Evolutionary conservation across 176 grass and related monocot species (phyloP).

Genomic region (Carex cristatella): DNA sequence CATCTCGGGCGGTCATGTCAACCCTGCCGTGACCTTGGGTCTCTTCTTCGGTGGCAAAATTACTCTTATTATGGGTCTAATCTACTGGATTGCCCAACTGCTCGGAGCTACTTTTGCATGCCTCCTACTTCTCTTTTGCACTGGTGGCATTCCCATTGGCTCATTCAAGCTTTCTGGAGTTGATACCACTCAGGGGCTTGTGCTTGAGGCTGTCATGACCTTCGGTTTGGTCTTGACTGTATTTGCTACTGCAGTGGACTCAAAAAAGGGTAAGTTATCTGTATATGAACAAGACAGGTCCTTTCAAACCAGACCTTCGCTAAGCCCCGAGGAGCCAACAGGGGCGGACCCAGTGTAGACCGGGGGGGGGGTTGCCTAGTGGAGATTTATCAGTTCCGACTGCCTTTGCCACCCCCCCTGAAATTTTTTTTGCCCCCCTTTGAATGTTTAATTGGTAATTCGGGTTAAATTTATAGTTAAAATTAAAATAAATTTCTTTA

Average conservation of each 20-base stretch:
- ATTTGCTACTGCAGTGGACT: constrained; percentile 25
- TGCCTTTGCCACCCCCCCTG: too few species aligned
- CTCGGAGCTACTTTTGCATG: constrained; percentile 25
- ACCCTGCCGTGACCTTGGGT: constrained; percentile 31
- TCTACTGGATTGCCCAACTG: constrained; percentile 33
- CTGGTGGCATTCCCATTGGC: background rate
- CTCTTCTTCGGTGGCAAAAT: constrained; percentile 30
- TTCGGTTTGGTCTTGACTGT: constrained; percentile 38
- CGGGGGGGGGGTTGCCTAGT: too few species aligned
- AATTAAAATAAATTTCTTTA: too few species aligned
- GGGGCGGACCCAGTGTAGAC: too few species aligned
- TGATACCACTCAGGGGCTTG: constrained; percentile 19
- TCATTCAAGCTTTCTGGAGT: constrained; percentile 23
- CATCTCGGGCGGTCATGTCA: constrained; percentile 36
- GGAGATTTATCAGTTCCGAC: too few species aligned
- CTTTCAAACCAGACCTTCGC: too few species aligned
- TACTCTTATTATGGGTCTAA: constrained; percentile 17
- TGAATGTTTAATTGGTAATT: too few species aligned
- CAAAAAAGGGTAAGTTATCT: constrained; percentile 23
- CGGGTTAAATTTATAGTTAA: too few species aligned
- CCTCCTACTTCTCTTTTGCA: constrained; percentile 21
- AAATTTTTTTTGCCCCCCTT: too few species aligned
- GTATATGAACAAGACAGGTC: too few species aligned
- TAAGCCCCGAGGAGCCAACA: too few species aligned
- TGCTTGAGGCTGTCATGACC: constrained; percentile 37